Evolutionary conservation across 768 basidiomycete species (phyloP).

Genomic region (Auricularia auricula-judae): DNA sequence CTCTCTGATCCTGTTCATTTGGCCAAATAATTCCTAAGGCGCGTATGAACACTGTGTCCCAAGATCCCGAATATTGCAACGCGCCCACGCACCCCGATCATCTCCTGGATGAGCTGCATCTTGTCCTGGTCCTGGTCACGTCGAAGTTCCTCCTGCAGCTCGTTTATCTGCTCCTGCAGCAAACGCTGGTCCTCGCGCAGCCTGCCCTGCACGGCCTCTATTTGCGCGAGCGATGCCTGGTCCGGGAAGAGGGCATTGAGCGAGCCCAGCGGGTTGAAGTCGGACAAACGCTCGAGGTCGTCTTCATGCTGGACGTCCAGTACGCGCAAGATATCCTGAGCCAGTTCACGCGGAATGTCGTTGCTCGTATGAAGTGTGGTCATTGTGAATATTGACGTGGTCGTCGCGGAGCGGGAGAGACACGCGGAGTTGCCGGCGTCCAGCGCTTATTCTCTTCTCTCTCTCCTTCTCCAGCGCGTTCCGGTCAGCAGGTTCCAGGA

Average conservation of each 20-base stretch:
- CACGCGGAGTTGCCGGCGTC: too few relatives aligned
- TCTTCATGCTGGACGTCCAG: conserved; percentile 6
- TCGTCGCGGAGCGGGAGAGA: too few relatives aligned
- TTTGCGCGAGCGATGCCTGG: conserved; percentile 54
- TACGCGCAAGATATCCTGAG: conserved; percentile 1
- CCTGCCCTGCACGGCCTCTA: conserved; percentile 58
- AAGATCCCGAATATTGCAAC: neutral
- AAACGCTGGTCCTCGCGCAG: conserved; percentile 59
- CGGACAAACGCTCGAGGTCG: neutral
- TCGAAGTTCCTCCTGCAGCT: conserved; percentile 54
- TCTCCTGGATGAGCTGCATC: conserved; percentile 88
- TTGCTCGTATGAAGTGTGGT: neutral
- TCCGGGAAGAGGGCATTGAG: conserved; percentile 70
- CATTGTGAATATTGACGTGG: too few relatives aligned
- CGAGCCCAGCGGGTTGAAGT: conserved; percentile 12
- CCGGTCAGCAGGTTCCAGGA: too few relatives aligned
- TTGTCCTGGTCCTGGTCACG: conserved; percentile 75
- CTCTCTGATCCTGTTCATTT: conserved; percentile 93
- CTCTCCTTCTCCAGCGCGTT: too few relatives aligned
- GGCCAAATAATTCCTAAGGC: conserved; percentile 75
- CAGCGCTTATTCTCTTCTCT: too few relatives aligned
- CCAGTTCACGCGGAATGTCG: conserved; percentile 2
- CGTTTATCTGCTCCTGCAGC: conserved; percentile 61
- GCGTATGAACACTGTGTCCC: neutral
- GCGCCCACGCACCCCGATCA: conserved; percentile 67